phyloP scores from a whole-genome alignment of 306 rosid species.

The Dicorynia guianensis region DNA sequence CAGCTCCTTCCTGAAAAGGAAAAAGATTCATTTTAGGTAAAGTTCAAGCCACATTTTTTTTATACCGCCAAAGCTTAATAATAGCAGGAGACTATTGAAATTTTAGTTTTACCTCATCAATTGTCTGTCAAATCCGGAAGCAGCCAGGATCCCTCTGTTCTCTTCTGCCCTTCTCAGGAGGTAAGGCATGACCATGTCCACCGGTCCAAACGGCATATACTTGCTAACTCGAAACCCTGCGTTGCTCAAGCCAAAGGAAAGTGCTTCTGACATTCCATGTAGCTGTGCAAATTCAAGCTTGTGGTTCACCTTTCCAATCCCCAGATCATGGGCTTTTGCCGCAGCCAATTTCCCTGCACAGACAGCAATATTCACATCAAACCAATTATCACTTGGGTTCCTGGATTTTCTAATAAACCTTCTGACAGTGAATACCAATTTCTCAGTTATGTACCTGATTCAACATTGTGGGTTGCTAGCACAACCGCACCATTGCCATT shows the following conservation, averaged over 20 bases:
- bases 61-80: not conserved
- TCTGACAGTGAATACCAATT: no score
- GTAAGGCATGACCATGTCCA: conserved; percentile 82
- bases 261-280: conserved; percentile 66
- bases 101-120: conserved; percentile 62
- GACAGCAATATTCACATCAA: not conserved
- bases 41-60: no score
- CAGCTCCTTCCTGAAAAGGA: conserved; percentile 62
- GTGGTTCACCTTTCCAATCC: conserved; percentile 60
- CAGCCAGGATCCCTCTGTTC: conserved; percentile 79
- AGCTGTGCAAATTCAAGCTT: conserved; percentile 69
- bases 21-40: conserved; percentile 5
- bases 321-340: conserved; percentile 73
- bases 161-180: conserved; percentile 93
- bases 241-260: conserved; percentile 58
- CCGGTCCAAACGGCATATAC: conserved; percentile 74
- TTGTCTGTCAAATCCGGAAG: conserved; percentile 73
- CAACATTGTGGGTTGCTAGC: conserved; percentile 86
- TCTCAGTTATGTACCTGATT: conserved; percentile 62
- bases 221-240: conserved; percentile 75
- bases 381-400: not conserved
- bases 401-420: not conserved
- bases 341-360: conserved; percentile 80
- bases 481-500: conserved; percentile 68
- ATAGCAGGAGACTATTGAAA: not conserved